phyloP scores from a whole-genome alignment of 2,329 filamentous ascomycete species.

The Rachicladosporium sp. region DNA sequence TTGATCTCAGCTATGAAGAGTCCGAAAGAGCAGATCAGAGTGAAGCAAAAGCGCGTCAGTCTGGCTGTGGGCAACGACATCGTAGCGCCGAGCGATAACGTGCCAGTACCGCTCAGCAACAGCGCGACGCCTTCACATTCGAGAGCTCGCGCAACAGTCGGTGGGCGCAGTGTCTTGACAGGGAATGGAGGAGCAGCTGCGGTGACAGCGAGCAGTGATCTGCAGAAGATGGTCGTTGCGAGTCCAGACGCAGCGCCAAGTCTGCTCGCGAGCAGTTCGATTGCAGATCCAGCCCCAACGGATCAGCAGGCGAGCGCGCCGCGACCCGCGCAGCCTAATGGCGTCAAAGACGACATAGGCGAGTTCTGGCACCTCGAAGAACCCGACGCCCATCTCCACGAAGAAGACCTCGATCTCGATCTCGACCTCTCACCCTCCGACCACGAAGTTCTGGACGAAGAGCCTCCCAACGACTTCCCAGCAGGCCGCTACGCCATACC shows the following conservation, averaged over 20 bases:
- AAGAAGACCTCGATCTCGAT: background rate
- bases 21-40: slow-evolving; percentile 12
- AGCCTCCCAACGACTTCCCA: background rate
- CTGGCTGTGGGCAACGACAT: slow-evolving; percentile 23
- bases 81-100: slow-evolving; percentile 24
- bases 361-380: slow-evolving; percentile 7
- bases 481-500: too few relatives aligned
- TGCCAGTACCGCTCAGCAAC: slow-evolving; percentile 14
- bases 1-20: slow-evolving; percentile 25
- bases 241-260: background rate
- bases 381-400: slow-evolving; percentile 8
- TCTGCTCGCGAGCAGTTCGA: too few relatives aligned
- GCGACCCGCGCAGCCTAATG: background rate
- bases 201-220: background rate
- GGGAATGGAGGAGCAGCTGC: background rate
- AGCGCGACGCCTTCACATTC: slow-evolving; percentile 22
- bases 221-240: background rate
- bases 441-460: background rate
- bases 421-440: background rate
- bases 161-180: background rate
- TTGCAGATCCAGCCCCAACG: too few relatives aligned
- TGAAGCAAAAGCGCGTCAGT: slow-evolving; percentile 23
- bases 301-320: background rate
- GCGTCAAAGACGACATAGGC: slow-evolving; percentile 5
- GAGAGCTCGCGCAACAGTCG: slow-evolving; percentile 6